Percentiles rank a stretch among this genome's conserved stretches.
Conservation (phyloP, 345 rosid species). For the Populus simonii region DNA sequence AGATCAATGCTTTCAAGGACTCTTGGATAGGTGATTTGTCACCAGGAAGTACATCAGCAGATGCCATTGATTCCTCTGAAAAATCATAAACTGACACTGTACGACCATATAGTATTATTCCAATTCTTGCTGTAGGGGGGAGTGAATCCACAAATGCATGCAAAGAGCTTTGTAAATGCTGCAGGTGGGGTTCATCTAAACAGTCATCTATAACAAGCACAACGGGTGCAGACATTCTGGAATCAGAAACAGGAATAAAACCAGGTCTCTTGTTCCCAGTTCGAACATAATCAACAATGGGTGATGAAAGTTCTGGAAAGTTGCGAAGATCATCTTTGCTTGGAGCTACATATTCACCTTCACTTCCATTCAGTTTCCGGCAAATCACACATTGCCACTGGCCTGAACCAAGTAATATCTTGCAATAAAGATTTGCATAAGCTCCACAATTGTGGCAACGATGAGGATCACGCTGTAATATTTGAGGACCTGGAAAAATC, state of each 20-base stretch:
- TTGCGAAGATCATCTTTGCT: slow-evolving; percentile 65
- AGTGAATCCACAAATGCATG: slow-evolving; percentile 93
- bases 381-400: slow-evolving; percentile 97
- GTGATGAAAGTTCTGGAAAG: slow-evolving; percentile 74
- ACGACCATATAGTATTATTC: slow-evolving; percentile 77
- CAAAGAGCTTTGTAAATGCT: slow-evolving; percentile 92
- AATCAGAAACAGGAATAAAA: slow-evolving; percentile 86
- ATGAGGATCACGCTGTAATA: slow-evolving; percentile 81
- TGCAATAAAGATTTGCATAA: slow-evolving; percentile 77
- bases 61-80: slow-evolving; percentile 86
- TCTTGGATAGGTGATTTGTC: slow-evolving; percentile 72
- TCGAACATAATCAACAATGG: slow-evolving; percentile 81
- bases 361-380: slow-evolving; percentile 66
- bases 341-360: slow-evolving; percentile 79
- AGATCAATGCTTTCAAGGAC: slow-evolving; percentile 76
- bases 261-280: slow-evolving; percentile 81
- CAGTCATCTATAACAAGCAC: slow-evolving; percentile 94
- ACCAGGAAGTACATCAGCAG: slow-evolving; percentile 96
- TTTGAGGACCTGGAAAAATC: slow-evolving; percentile 72
- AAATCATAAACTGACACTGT: slow-evolving; percentile 89
- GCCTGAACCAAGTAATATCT: slow-evolving; percentile 81
- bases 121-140: slow-evolving; percentile 74
- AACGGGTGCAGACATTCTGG: slow-evolving; percentile 75
- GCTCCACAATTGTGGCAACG: slow-evolving; percentile 93
- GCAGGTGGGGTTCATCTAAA: slow-evolving; percentile 93